phyloP scores from a whole-genome alignment of 352 stramenopile genomes.

The Phytophthora sp. region DNA sequence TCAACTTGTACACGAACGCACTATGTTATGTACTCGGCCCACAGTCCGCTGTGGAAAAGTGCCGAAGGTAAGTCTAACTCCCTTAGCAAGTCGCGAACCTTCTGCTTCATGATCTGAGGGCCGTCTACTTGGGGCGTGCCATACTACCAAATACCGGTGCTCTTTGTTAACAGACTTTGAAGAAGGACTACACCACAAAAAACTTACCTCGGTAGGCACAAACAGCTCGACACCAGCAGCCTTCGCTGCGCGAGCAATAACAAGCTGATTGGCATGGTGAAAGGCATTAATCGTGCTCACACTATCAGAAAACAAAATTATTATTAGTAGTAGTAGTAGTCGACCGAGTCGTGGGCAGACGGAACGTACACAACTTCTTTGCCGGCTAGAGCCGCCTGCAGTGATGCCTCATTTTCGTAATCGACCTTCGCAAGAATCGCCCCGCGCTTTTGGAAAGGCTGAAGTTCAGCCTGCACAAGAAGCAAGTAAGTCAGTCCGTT shows the following conservation, averaged over 20 bases:
- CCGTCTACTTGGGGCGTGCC: conserved; percentile 14
- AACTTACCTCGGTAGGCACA: conserved; percentile 25
- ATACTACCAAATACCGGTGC: conserved; percentile 1
- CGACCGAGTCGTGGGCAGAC: not conserved
- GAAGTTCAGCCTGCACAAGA: conserved; percentile 16
- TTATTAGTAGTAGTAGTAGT: not conserved
- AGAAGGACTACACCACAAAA: not conserved
- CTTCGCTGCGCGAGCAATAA: conserved; percentile 21
- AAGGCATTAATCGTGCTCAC: conserved; percentile 17
- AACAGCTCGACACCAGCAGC: conserved; percentile 23
- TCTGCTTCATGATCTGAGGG: conserved; percentile 23
- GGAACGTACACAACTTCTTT: conserved; percentile 23
- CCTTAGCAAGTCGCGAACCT: conserved; percentile 23
- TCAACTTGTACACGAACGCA: not conserved
- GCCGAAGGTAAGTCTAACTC: conserved; percentile 28
- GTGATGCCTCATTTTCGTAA: conserved; percentile 22
- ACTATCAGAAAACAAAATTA: not conserved
- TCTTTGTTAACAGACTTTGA: not conserved
- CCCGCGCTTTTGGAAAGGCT: conserved; percentile 17
- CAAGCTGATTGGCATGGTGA: conserved; percentile 1
- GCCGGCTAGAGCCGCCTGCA: conserved; percentile 20
- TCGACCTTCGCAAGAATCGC: conserved; percentile 17
- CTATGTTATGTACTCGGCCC: conserved; percentile 21
- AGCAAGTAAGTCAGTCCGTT: not conserved
- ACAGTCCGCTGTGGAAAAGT: conserved; percentile 33